Evolutionary conservation across 2,329 filamentous ascomycete species (phyloP), one percentile per base, ranked within the genome.

Genomic region (Aschersonia sp.): DNA sequence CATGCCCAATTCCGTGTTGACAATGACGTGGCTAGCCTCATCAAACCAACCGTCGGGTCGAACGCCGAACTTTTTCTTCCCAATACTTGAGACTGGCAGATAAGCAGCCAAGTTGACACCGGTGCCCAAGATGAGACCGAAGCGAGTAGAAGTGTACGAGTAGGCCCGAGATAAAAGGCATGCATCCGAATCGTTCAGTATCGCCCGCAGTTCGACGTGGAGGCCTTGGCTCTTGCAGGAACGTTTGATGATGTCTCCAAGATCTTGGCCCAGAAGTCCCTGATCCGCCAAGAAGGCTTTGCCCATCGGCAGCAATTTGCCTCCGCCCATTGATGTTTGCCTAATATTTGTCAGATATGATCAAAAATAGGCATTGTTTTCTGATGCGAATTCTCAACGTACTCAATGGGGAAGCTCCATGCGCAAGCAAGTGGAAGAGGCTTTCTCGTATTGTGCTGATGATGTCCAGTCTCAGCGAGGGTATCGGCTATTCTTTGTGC

Each of bases 321-420:
- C 80, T 45, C 75, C 72, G 45, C 72, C 71, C 32, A 80, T 63
- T 3, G 79, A 81, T 10, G 76, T 79, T 74, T 84, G 80, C 53
- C 78, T 81, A n/a, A 41, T 41, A n/a, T 4, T 22, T 22, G 22
- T 22, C 22, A 22, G 22, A 22, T 22, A 22, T 22, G 22, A 22
- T 22, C 22, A 22, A 22, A 22, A 22, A 22, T 4, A 39, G 35
- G 35, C 8, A 39, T 8, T 39, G 40, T 41, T 14, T 14, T 8
- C 6, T 32, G n/a, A 44, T 37, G 31, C 40, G 14, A 12, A n/a
- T n/a, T 41, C 11, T 9, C 40, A 32, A 68, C 76, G 58, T 67
- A 82, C 79, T 83, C 76, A 43, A 84, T 77, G 30, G 80, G 80
- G 54, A 84, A 84, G 49, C 79, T 83, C 79, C 80, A 84, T 5